phyloP scores from a whole-genome alignment of 73 alveolate species.

The Paramecium octaurelia region DNA sequence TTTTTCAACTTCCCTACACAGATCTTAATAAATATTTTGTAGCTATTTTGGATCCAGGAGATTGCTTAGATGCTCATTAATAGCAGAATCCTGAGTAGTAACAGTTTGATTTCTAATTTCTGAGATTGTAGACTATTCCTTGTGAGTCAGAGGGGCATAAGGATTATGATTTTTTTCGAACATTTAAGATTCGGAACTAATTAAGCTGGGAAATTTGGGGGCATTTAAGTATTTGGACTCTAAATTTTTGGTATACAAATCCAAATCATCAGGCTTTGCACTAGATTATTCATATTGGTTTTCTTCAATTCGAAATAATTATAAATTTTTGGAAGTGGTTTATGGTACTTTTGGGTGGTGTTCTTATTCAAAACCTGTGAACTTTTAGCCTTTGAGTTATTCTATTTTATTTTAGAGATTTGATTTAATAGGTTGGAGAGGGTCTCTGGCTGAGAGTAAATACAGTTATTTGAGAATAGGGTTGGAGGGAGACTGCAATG shows the following conservation, averaged over 20 bases:
- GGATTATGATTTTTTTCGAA: neutral
- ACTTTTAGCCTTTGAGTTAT: neutral
- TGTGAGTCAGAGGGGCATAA: neutral
- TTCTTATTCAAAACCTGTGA: neutral
- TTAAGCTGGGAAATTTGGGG: neutral
- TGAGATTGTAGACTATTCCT: neutral
- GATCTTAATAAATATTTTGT: neutral
- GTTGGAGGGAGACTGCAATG: neutral
- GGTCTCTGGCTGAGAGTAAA: neutral
- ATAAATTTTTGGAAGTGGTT: neutral
- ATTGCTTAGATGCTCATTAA: neutral
- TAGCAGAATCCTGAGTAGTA: conserved; percentile 14
- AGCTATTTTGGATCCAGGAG: neutral
- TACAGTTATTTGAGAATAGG: neutral
- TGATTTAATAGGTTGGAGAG: neutral
- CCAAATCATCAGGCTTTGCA: conserved; percentile 15
- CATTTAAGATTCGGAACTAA: conserved; percentile 13
- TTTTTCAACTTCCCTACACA: neutral
- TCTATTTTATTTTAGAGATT: neutral
- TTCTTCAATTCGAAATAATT: neutral
- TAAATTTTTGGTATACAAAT: neutral
- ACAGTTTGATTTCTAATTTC: neutral
- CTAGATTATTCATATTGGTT: conserved; percentile 6
- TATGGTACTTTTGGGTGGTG: neutral
- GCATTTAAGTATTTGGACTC: neutral